These are phyloP conservation scores for Triticum aestivum DNA, from an alignment of 176 grass and related monocot species.

Conservation along the genomic window DNA sequence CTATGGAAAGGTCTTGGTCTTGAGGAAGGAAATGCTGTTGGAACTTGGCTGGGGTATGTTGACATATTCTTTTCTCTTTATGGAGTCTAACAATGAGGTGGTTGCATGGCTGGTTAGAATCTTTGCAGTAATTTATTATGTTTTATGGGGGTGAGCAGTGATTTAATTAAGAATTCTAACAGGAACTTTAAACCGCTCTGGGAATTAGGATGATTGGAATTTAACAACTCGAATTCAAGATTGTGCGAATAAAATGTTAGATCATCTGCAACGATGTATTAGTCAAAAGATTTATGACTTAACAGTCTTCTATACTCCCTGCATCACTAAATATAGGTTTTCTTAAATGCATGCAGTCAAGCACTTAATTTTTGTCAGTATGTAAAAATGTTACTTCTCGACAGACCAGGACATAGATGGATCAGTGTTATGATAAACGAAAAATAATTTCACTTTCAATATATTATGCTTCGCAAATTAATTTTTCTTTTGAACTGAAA, in stretches of 20 bases:
- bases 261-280: not conserved
- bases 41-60: constrained; percentile 75
- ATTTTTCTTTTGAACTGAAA: not conserved
- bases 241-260: not conserved
- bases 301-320: not conserved
- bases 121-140: not conserved
- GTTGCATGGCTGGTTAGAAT: not conserved
- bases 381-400: not conserved
- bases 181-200: not conserved
- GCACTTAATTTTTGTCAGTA: not conserved
- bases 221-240: not conserved
- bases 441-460: not conserved
- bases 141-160: not conserved
- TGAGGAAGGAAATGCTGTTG: constrained; percentile 55
- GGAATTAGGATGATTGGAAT: not conserved
- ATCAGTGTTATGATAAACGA: not conserved
- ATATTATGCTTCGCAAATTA: not conserved
- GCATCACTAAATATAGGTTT: not conserved
- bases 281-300: not conserved
- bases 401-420: constrained; percentile 1
- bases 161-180: not conserved
- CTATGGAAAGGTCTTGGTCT: constrained; percentile 96
- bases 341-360: not conserved
- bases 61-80: not conserved
- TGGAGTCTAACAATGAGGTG: not conserved